Conservation (phyloP, 176 grass and related monocot genomes). For the Otatea glauca region DNA sequence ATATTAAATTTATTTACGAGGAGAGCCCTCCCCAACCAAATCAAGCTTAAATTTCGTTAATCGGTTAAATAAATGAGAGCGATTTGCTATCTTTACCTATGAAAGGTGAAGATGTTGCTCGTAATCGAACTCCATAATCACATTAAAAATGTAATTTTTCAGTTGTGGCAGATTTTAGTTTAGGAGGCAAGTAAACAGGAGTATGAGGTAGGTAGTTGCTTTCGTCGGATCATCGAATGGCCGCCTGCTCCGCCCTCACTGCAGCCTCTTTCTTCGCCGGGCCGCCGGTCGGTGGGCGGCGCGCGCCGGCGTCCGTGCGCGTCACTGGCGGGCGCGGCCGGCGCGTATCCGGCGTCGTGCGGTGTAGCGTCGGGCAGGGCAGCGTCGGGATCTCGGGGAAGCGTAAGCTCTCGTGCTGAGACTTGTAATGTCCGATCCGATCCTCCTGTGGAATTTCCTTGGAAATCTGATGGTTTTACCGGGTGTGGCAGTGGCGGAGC, state of each 20-base stretch:
- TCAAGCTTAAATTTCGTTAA: no score
- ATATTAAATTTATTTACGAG: no score
- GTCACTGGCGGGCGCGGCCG: not conserved
- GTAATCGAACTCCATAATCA: no score
- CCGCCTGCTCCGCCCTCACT: not conserved
- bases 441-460: not conserved
- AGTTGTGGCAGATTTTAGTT: no score
- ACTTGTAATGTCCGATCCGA: not conserved
- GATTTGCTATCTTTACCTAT: no score
- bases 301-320: not conserved
- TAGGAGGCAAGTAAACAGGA: no score
- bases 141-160: no score
- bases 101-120: no score
- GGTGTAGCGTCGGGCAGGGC: conserved; percentile 37
- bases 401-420: conserved; percentile 21
- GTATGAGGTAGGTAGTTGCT: no score
- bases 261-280: not conserved
- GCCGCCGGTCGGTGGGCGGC: not conserved
- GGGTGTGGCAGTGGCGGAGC: conserved; percentile 51
- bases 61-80: no score
- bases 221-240: not conserved
- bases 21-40: no score
- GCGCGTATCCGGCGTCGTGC: conserved; percentile 7
- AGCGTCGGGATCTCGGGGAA: conserved; percentile 36
- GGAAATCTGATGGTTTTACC: not conserved